phyloP scores from a whole-genome alignment of 2,329 filamentous ascomycete genomes.

The Fusarium sororula region DNA sequence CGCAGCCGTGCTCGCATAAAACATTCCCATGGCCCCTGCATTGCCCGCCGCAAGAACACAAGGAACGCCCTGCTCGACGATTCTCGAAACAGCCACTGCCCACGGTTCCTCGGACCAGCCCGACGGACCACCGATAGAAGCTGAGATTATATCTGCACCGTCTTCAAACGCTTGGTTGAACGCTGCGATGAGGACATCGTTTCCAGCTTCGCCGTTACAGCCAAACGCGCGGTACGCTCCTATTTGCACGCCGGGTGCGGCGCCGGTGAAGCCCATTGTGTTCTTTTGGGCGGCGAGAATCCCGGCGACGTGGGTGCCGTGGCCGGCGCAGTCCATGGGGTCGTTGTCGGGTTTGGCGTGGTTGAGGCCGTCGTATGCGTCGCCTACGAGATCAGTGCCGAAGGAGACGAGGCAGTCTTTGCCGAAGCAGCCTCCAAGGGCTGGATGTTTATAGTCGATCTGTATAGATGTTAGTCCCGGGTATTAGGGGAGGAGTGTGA shows the following conservation, averaged over 20 bases:
- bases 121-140: slow-evolving; percentile 60
- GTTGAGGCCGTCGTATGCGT: slow-evolving; percentile 56
- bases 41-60: slow-evolving; percentile 65
- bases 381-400: slow-evolving; percentile 67
- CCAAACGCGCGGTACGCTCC: slow-evolving; percentile 68
- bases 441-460: slow-evolving; percentile 71
- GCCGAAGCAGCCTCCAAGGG: slow-evolving; percentile 72
- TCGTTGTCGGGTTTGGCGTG: slow-evolving; percentile 57
- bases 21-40: slow-evolving; percentile 55
- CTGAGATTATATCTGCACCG: slow-evolving; percentile 66
- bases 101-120: slow-evolving; percentile 64
- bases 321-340: slow-evolving; percentile 66
- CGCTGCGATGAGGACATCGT: slow-evolving; percentile 67
- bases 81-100: slow-evolving; percentile 60
- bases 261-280: slow-evolving; percentile 64
- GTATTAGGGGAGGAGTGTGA: fast-evolving
- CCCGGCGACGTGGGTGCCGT: slow-evolving; percentile 70
- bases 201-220: slow-evolving; percentile 59
- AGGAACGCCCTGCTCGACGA: slow-evolving; percentile 62
- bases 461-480: slow-evolving; percentile 28
- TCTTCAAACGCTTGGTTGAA: slow-evolving; percentile 69
- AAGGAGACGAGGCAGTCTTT: slow-evolving; percentile 65
- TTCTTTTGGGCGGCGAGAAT: slow-evolving; percentile 68
- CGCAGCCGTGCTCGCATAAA: slow-evolving; percentile 60
- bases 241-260: slow-evolving; percentile 64